These are phyloP conservation scores for Pseudogymnoascus sp. DNA, from an alignment of 2,329 filamentous ascomycete species.

Conservation along the genomic window DNA sequence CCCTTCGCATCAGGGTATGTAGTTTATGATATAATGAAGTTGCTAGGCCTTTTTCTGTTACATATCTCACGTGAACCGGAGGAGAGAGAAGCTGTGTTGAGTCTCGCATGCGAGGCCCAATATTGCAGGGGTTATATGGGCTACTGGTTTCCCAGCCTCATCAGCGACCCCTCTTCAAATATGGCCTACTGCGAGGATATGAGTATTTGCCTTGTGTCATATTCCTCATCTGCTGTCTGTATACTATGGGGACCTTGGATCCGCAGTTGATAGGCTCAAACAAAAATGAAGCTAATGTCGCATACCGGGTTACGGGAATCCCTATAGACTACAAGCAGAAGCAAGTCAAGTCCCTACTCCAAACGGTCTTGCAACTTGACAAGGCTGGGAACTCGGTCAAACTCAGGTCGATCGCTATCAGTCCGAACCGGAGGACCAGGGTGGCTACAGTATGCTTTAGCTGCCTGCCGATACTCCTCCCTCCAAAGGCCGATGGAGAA, in stretches of 20 bases:
- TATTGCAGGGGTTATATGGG: neutral
- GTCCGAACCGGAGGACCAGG: neutral
- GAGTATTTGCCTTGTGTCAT: neutral
- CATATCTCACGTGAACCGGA: neutral
- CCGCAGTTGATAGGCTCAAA: neutral
- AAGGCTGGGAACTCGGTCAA: neutral
- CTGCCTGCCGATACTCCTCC: neutral
- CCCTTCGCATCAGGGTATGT: neutral
- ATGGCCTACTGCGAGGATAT: neutral
- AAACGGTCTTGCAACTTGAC: neutral
- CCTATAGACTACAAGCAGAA: slow-evolving; percentile 6
- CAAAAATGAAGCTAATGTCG: neutral
- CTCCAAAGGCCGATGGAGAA: neutral
- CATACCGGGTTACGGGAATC: neutral
- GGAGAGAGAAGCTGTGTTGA: neutral
- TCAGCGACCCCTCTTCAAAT: neutral
- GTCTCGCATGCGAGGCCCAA: neutral
- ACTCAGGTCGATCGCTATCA: neutral
- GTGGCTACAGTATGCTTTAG: neutral
- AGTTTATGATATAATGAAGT: neutral
- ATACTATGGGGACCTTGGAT: neutral
- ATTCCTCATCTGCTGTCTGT: neutral
- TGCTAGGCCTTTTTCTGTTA: neutral
- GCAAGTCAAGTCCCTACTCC: neutral
- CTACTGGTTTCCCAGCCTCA: neutral